These are phyloP conservation scores for Penicillium italicum DNA, from an alignment of 2,329 filamentous ascomycete genomes.

Conservation along the genomic window DNA sequence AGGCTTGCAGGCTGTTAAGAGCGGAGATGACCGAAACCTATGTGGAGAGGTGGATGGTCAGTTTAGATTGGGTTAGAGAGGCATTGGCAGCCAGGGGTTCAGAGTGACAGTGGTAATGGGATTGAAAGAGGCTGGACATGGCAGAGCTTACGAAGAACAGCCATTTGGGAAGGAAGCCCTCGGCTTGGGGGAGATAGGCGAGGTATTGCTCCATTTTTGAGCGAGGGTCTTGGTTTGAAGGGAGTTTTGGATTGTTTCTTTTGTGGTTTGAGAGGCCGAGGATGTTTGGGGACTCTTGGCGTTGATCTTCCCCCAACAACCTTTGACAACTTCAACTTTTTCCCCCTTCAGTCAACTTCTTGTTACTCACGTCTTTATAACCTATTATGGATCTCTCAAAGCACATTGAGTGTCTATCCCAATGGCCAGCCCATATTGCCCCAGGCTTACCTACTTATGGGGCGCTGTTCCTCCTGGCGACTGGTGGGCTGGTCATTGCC, in stretches of 20 bases:
- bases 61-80: conserved; percentile 4
- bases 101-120: neutral
- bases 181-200: conserved; percentile 37
- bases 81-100: neutral
- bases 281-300: conserved; percentile 25
- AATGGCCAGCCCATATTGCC: conserved; percentile 34
- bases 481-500: conserved; percentile 59
- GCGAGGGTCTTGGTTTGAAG: neutral
- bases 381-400: conserved; percentile 35
- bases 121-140: neutral
- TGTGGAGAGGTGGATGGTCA: neutral
- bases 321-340: conserved; percentile 13
- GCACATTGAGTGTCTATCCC: conserved; percentile 31
- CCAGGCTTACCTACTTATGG: conserved; percentile 38
- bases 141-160: conserved; percentile 55
- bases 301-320: conserved; percentile 24
- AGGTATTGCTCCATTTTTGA: conserved; percentile 28
- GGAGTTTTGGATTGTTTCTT: neutral
- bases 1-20: conserved; percentile 81
- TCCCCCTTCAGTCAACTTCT: conserved; percentile 1
- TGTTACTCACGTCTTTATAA: neutral
- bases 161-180: conserved; percentile 61
- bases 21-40: conserved; percentile 75
- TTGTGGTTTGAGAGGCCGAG: conserved; percentile 16
- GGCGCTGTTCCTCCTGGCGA: conserved; percentile 37